These are phyloP conservation scores for Halenospora varia DNA, from an alignment of 495 filamentous ascomycete genomes.

Conservation along the genomic window DNA sequence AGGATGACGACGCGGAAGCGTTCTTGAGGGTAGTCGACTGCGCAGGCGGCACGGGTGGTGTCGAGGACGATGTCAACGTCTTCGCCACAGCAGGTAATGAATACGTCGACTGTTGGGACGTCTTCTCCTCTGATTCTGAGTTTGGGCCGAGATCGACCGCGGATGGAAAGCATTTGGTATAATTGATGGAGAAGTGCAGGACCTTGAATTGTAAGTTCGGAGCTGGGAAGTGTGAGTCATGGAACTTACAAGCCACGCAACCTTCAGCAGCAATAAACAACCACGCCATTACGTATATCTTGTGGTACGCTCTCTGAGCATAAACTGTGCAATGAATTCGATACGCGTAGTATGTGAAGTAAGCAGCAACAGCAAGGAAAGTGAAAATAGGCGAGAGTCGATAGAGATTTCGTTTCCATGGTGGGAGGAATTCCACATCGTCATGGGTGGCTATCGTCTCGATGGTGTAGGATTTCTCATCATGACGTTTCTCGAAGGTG, in stretches of 20 bases:
- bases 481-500: neutral
- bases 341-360: constrained; percentile 19
- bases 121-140: constrained; percentile 39
- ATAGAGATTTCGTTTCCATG: constrained; percentile 18
- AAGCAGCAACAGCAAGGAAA: constrained; percentile 12
- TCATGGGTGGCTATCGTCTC: constrained; percentile 16
- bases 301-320: constrained; percentile 15
- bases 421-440: constrained; percentile 9
- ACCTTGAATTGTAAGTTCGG: constrained; percentile 1
- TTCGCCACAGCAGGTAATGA: constrained; percentile 49
- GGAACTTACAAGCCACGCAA: constrained; percentile 16
- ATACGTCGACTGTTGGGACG: constrained; percentile 45
- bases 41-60: constrained; percentile 43
- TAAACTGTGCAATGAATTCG: constrained; percentile 17
- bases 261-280: constrained; percentile 18
- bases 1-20: constrained; percentile 45
- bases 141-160: constrained; percentile 30
- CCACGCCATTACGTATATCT: constrained; percentile 21
- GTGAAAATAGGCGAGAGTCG: constrained; percentile 17
- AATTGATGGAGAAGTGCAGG: constrained; percentile 21
- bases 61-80: constrained; percentile 50
- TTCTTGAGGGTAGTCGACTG: constrained; percentile 46
- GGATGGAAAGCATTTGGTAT: constrained; percentile 22
- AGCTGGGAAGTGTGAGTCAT: neutral
- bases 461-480: constrained; percentile 7